phyloP scores from a whole-genome alignment of 441 rosid genomes.

The Breynia disticha region DNA sequence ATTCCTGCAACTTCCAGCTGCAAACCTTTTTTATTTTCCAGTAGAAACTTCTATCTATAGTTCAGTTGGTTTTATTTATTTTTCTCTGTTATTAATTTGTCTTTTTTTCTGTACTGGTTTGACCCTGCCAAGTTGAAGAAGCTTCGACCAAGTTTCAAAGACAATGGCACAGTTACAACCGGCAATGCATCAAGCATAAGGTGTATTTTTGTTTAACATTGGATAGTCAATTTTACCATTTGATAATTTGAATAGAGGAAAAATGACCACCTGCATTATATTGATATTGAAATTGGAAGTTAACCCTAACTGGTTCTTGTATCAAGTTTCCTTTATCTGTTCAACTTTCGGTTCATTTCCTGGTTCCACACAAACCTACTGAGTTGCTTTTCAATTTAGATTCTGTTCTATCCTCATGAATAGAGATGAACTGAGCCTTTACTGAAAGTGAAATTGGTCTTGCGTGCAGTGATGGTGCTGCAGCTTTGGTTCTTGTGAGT shows the following conservation, averaged over 20 bases:
- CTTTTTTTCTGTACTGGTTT: constrained; percentile 49
- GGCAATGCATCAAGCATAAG: constrained; percentile 99
- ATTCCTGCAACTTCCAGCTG: constrained; percentile 1
- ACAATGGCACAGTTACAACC: constrained; percentile 81
- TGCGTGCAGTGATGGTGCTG: constrained; percentile 82
- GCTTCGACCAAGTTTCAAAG: constrained; percentile 94
- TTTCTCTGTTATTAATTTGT: constrained; percentile 1
- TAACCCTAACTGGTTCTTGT: no score
- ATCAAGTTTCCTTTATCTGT: no score
- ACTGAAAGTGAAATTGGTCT: constrained; percentile 14
- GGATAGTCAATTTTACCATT: no score
- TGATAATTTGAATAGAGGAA: not conserved
- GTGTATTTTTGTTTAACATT: no score
- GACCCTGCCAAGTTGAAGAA: constrained; percentile 86
- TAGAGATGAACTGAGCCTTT: constrained; percentile 10
- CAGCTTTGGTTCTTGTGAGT: constrained; percentile 83
- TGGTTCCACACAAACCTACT: not conserved
- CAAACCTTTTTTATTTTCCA: not conserved
- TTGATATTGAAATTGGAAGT: not conserved
- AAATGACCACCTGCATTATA: not conserved
- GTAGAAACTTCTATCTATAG: not conserved
- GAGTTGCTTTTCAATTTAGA: not conserved
- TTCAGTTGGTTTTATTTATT: not conserved
- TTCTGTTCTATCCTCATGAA: not conserved
- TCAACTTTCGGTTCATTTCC: not conserved